Percentiles rank a stretch among this genome's conserved stretches.
These are phyloP conservation scores for Mycena epipterygia DNA, from an alignment of 768 basidiomycete genomes.

Conservation along the genomic window DNA sequence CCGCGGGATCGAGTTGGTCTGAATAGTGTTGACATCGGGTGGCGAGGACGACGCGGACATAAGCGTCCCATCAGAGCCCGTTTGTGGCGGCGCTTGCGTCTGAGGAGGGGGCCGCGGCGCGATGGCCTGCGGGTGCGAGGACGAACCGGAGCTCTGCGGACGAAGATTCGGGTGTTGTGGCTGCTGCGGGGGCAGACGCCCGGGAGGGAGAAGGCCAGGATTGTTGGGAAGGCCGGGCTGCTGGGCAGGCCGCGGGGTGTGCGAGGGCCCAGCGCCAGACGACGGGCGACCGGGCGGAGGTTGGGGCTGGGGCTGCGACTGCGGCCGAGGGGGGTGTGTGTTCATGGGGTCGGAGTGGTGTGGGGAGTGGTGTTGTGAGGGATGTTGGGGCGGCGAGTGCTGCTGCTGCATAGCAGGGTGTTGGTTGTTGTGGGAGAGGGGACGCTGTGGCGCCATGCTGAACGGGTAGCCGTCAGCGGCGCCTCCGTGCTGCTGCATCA, in stretches of 20 bases:
- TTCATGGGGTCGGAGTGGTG: slow-evolving; percentile 60
- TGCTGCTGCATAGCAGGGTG: slow-evolving; percentile 26
- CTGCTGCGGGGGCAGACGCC: slow-evolving; percentile 44
- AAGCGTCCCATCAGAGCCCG: slow-evolving; percentile 34
- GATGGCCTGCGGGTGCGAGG: slow-evolving; percentile 38
- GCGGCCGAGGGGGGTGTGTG: slow-evolving; percentile 65
- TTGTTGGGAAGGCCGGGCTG: slow-evolving; percentile 50
- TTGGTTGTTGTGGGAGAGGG: slow-evolving; percentile 41
- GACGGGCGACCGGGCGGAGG: slow-evolving; percentile 60
- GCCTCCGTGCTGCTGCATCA: slow-evolving; percentile 64
- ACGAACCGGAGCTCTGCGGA: slow-evolving; percentile 34
- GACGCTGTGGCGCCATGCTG: slow-evolving; percentile 49
- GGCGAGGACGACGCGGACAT: slow-evolving; percentile 33
- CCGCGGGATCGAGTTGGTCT: slow-evolving; percentile 16
- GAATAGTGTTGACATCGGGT: slow-evolving; percentile 26
- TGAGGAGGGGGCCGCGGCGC: slow-evolving; percentile 31
- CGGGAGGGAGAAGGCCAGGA: slow-evolving; percentile 35
- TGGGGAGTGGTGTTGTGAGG: slow-evolving; percentile 65
- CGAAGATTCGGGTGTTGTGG: slow-evolving; percentile 35
- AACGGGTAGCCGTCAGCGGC: slow-evolving; percentile 46
- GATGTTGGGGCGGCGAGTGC: slow-evolving; percentile 51
- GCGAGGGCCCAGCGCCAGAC: slow-evolving; percentile 62
- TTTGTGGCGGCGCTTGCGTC: slow-evolving; percentile 17
- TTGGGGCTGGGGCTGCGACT: slow-evolving; percentile 68
- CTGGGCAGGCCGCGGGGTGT: slow-evolving; percentile 62